These are phyloP conservation scores for Ceratopteris richardii DNA, from an alignment of 75 land plant species.

Conservation along the genomic window DNA sequence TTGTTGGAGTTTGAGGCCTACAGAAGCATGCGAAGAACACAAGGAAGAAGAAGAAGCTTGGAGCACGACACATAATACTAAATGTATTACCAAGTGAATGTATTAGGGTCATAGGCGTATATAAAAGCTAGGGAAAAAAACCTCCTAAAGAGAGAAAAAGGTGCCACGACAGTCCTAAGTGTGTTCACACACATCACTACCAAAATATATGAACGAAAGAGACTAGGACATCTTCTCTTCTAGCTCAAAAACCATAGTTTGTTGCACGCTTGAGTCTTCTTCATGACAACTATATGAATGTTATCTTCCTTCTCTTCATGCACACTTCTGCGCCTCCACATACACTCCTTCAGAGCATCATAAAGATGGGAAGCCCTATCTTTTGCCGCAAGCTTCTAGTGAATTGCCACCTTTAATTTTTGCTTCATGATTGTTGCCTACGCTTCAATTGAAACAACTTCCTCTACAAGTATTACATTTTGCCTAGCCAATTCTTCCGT, in stretches of 20 bases:
- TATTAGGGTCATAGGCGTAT: too few relatives aligned
- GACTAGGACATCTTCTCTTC: conserved; percentile 51
- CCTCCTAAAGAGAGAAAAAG: too few relatives aligned
- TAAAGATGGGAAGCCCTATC: conserved; percentile 41
- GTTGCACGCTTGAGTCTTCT: conserved; percentile 42
- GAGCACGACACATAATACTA: too few relatives aligned
- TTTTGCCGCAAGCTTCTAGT: conserved; percentile 28
- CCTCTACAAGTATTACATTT: conserved; percentile 82
- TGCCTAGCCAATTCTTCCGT: conserved; percentile 78
- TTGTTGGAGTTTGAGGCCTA: too few relatives aligned
- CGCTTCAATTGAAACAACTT: conserved; percentile 68
- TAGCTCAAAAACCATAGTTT: conserved; percentile 26
- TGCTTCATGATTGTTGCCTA: conserved; percentile 41
- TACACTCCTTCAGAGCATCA: conserved; percentile 57
- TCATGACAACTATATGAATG: conserved; percentile 34
- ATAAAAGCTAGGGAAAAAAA: too few relatives aligned
- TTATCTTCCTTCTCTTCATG: conserved; percentile 48
- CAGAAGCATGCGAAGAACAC: too few relatives aligned
- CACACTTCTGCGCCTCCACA: conserved; percentile 34
- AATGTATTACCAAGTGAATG: too few relatives aligned
- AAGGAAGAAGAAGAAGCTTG: too few relatives aligned
- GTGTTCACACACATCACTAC: too few relatives aligned
- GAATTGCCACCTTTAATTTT: conserved; percentile 43
- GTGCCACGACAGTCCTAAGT: too few relatives aligned
- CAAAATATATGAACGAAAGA: too few relatives aligned